These are phyloP conservation scores for Candolleomyces eurysporus DNA, from an alignment of 768 basidiomycete species.

Conservation along the genomic window DNA sequence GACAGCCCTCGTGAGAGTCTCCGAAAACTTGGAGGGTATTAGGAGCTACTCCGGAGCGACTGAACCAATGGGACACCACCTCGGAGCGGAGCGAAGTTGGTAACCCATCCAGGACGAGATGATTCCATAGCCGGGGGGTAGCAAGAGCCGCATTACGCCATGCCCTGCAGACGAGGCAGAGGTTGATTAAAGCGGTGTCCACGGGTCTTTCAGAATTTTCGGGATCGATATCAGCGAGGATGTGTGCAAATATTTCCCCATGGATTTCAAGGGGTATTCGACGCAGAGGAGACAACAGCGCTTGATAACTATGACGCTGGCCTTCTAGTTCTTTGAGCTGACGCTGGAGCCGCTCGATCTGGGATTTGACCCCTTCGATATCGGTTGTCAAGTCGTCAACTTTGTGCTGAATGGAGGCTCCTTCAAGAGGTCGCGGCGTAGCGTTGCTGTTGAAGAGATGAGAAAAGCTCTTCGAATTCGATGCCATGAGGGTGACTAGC, in stretches of 20 bases:
- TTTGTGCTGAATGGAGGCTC: too few relatives aligned
- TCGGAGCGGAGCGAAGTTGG: not conserved
- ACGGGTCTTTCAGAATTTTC: not conserved
- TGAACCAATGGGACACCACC: not conserved
- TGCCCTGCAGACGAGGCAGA: not conserved
- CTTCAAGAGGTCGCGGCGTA: too few relatives aligned
- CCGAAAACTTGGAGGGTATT: not conserved
- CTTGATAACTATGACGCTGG: too few relatives aligned
- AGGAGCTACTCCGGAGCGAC: not conserved
- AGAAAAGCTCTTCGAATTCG: too few relatives aligned
- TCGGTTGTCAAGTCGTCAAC: too few relatives aligned
- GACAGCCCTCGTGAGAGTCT: not conserved
- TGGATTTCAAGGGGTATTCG: not conserved
- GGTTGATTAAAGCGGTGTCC: not conserved
- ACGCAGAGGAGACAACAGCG: too few relatives aligned
- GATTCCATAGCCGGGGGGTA: not conserved
- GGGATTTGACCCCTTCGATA: too few relatives aligned
- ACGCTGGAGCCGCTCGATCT: too few relatives aligned
- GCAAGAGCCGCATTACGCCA: not conserved
- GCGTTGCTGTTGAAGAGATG: too few relatives aligned
- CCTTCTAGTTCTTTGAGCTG: too few relatives aligned
- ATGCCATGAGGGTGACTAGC: too few relatives aligned
- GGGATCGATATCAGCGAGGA: not conserved
- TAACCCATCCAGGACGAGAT: not conserved
- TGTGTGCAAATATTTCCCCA: not conserved